A percentile compares a stretch with the other conserved stretches of the same genome.
Conservation (phyloP, 2,329 filamentous ascomycete genomes). For the Exophiala oligosperma region DNA sequence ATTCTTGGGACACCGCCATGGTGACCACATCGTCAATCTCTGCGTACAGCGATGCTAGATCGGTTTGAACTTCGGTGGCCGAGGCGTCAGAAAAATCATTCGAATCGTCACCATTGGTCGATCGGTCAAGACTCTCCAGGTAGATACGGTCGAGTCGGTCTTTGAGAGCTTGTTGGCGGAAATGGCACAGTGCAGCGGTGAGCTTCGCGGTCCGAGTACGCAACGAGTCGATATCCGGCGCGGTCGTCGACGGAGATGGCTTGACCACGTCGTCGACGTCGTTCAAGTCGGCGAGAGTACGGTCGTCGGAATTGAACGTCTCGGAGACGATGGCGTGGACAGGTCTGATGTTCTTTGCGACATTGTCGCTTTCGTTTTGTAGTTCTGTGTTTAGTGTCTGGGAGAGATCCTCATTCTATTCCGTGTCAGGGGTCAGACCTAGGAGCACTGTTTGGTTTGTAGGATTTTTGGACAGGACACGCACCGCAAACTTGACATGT, state of each 20-base stretch:
- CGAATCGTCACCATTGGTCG: background rate
- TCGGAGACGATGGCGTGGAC: constrained; percentile 9
- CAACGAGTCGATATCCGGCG: constrained; percentile 5
- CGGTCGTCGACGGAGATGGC: background rate
- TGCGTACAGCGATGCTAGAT: constrained; percentile 22
- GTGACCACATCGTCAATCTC: constrained; percentile 27
- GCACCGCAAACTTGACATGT: constrained; percentile 20
- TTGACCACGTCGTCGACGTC: background rate
- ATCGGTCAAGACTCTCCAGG: constrained; percentile 13
- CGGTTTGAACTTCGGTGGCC: constrained; percentile 9
- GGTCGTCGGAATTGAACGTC: constrained; percentile 21
- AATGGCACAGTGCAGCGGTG: constrained; percentile 14
- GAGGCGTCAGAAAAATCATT: background rate
- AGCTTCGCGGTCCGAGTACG: constrained; percentile 7
- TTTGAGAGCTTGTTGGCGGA: constrained; percentile 16
- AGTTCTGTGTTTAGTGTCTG: constrained; percentile 12
- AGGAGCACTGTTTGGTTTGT: background rate
- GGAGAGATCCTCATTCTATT: too few species aligned
- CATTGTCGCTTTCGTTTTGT: constrained; percentile 5
- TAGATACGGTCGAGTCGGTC: constrained; percentile 23
- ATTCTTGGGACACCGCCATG: constrained; percentile 24
- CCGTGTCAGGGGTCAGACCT: background rate
- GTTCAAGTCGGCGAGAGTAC: constrained; percentile 15
- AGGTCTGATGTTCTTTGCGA: constrained; percentile 1
- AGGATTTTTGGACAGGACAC: background rate